These are phyloP conservation scores for Calendula officinalis DNA, from an alignment of 129 eudicot species.

Conservation along the genomic window DNA sequence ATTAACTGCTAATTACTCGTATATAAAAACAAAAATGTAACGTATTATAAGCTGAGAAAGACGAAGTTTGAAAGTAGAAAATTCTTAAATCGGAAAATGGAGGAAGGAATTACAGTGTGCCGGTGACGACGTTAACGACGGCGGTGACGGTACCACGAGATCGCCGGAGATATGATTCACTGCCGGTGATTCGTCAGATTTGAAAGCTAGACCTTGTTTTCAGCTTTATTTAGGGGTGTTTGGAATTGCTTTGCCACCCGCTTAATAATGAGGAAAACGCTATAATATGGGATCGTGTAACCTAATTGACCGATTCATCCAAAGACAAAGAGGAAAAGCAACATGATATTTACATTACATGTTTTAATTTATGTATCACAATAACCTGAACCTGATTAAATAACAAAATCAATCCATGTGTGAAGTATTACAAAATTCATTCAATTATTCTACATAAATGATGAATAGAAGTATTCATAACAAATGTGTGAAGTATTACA, in stretches of 20 bases:
- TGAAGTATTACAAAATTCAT: too few species aligned
- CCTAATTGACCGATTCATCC: conserved; percentile 17
- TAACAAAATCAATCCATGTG: too few species aligned
- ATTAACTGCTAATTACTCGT: not conserved
- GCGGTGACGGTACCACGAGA: not conserved
- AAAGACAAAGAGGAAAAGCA: conserved; percentile 33
- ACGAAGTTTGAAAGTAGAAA: not conserved
- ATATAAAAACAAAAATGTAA: not conserved
- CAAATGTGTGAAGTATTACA: too few species aligned
- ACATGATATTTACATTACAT: too few species aligned
- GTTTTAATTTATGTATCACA: too few species aligned
- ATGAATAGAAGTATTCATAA: too few species aligned
- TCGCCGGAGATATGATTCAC: conserved; percentile 13
- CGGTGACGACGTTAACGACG: not conserved
- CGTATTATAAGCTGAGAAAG: not conserved
- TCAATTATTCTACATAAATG: too few species aligned
- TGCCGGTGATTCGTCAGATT: conserved; percentile 19
- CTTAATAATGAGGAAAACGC: conserved; percentile 1
- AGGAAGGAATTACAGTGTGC: conserved; percentile 9
- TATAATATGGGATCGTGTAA: conserved; percentile 54
- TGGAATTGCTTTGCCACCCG: too few species aligned
- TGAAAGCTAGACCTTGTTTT: not conserved
- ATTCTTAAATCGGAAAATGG: conserved; percentile 4
- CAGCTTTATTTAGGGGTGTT: too few species aligned
- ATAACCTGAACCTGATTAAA: too few species aligned